These are phyloP conservation scores for Dryas integrifolia DNA, from an alignment of 331 rosid species.

Conservation along the genomic window DNA sequence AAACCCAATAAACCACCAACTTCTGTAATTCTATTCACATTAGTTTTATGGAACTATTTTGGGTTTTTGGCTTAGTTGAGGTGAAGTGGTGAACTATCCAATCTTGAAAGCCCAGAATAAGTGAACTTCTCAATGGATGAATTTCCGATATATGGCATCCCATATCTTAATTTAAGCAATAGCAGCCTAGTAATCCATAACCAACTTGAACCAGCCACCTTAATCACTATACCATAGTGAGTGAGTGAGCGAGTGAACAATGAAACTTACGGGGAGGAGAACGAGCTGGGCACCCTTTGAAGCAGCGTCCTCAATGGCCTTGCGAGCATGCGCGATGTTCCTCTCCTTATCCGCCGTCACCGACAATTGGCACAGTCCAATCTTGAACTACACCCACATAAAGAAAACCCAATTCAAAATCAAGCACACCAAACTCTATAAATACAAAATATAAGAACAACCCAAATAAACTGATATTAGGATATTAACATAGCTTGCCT, in stretches of 20 bases:
- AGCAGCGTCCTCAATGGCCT: slow-evolving; percentile 72
- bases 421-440: background rate
- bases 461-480: background rate
- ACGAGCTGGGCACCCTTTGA: slow-evolving; percentile 69
- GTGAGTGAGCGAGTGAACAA: background rate
- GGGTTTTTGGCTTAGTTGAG: background rate
- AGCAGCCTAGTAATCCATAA: background rate
- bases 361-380: slow-evolving; percentile 77
- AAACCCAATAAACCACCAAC: background rate
- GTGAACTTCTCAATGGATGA: background rate
- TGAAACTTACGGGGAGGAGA: slow-evolving; percentile 58
- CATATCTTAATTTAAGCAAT: background rate
- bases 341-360: slow-evolving; percentile 71
- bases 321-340: slow-evolving; percentile 68
- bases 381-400: slow-evolving; percentile 55
- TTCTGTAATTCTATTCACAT: no score
- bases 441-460: slow-evolving; percentile 1
- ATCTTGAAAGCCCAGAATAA: background rate
- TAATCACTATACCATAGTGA: background rate
- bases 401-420: background rate
- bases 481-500: slow-evolving; percentile 35
- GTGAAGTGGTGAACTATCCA: background rate
- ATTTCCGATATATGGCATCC: background rate
- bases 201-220: background rate
- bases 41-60: background rate